Percentiles rank a stretch among this genome's conserved stretches.
phyloP scores from a whole-genome alignment of 2,329 filamentous ascomycete species.

The Neopestalotiopsis sp. region DNA sequence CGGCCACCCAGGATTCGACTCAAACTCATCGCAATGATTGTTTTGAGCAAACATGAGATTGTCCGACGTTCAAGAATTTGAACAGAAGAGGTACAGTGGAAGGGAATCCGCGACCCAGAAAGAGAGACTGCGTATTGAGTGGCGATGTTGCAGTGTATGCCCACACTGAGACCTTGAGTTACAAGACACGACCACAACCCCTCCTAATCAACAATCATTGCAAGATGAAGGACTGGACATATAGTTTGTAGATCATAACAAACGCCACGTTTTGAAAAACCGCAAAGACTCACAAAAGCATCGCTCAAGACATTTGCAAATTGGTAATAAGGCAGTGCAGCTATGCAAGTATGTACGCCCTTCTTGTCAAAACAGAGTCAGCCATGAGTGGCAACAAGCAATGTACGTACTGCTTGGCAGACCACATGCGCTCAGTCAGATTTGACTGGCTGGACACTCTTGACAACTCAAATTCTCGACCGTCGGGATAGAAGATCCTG shows the following conservation, averaged over 20 bases:
- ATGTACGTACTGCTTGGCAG: background rate
- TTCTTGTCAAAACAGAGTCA: background rate
- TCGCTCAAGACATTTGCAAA: background rate
- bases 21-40: constrained; percentile 32
- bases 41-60: background rate
- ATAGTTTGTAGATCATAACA: background rate
- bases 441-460: too few species aligned
- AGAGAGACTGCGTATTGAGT: background rate
- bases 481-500: background rate
- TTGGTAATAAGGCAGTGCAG: background rate
- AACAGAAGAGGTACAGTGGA: background rate
- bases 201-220: background rate
- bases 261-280: background rate
- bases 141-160: background rate
- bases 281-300: background rate
- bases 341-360: background rate
- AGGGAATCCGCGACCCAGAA: background rate
- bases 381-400: background rate
- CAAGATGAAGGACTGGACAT: background rate
- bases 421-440: too few species aligned
- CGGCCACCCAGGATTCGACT: constrained; percentile 38
- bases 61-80: background rate
- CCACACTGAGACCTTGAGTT: background rate
- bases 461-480: too few species aligned
- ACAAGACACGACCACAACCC: background rate